A percentile compares a stretch with the other conserved stretches of the same genome.
phyloP scores from a whole-genome alignment of 2,329 filamentous ascomycete genomes.

The Penicillium verrucosum region DNA sequence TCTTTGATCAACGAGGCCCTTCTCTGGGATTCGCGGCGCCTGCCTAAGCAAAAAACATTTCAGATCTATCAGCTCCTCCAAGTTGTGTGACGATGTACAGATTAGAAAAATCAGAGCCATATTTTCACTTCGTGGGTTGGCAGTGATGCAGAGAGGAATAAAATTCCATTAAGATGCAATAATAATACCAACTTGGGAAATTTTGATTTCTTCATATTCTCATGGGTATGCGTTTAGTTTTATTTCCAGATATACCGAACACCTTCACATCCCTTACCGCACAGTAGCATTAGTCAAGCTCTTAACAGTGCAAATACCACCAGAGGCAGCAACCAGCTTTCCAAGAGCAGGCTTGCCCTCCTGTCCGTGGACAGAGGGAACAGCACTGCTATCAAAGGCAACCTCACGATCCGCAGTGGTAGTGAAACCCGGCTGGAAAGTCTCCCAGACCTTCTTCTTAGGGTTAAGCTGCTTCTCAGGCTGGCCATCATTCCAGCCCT shows the following conservation, averaged over 20 bases:
- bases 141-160: not conserved
- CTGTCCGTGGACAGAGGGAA: slow-evolving; percentile 71
- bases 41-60: not conserved
- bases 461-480: slow-evolving; percentile 93
- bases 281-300: slow-evolving; percentile 77
- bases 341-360: slow-evolving; percentile 55
- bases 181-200: slow-evolving; percentile 7
- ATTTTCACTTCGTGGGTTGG: not conserved
- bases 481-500: slow-evolving; percentile 82
- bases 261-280: slow-evolving; percentile 55
- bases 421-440: slow-evolving; percentile 91
- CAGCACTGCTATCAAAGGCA: slow-evolving; percentile 74
- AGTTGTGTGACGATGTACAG: slow-evolving; percentile 6
- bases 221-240: slow-evolving; percentile 20
- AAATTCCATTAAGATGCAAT: not conserved
- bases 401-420: slow-evolving; percentile 79
- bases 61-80: not conserved
- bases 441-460: slow-evolving; percentile 99
- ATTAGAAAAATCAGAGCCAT: slow-evolving; percentile 1
- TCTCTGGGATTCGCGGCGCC: slow-evolving; percentile 53
- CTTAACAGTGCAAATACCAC: slow-evolving; percentile 79
- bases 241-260: slow-evolving; percentile 12
- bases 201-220: slow-evolving; percentile 21
- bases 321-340: slow-evolving; percentile 69
- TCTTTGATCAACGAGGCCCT: slow-evolving; percentile 53